Evolutionary conservation across 192 early-diverging fungal species (phyloP).

Genomic region (Polychytrium aggregatum): DNA sequence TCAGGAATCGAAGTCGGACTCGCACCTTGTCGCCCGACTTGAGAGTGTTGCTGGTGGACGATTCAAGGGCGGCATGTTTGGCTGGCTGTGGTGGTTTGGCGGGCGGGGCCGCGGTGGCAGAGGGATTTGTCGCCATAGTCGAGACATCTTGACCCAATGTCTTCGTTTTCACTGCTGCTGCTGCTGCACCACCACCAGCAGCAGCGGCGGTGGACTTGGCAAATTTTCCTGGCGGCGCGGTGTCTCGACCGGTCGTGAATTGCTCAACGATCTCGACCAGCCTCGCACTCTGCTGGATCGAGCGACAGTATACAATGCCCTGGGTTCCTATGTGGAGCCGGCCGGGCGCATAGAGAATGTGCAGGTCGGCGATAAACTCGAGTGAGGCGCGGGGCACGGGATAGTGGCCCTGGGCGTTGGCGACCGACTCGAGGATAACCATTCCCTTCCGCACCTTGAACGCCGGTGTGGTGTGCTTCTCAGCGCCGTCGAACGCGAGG

Average conservation of each 20-base stretch:
- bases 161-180: no score
- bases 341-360: conserved; percentile 44
- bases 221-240: neutral
- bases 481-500: neutral
- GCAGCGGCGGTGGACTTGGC: neutral
- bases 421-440: conserved; percentile 1
- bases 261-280: conserved; percentile 6
- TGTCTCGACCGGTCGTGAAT: neutral
- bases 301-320: conserved; percentile 51
- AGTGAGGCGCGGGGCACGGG: conserved; percentile 8
- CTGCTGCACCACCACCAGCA: neutral
- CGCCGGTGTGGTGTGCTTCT: conserved; percentile 1
- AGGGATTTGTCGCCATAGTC: no score
- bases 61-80: neutral
- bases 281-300: conserved; percentile 39
- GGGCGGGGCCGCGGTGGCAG: no score
- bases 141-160: no score
- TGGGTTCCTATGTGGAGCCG: conserved; percentile 33
- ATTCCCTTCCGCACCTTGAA: conserved; percentile 21
- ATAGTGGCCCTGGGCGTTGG: no score
- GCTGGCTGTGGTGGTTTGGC: no score
- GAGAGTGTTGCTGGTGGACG: conserved; percentile 5
- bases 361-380: conserved; percentile 56
- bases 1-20: conserved; percentile 42
- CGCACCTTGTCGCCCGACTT: conserved; percentile 33